These are phyloP conservation scores for Entomortierella chlamydospora DNA, from an alignment of 192 early-diverging fungal genomes.

Conservation along the genomic window DNA sequence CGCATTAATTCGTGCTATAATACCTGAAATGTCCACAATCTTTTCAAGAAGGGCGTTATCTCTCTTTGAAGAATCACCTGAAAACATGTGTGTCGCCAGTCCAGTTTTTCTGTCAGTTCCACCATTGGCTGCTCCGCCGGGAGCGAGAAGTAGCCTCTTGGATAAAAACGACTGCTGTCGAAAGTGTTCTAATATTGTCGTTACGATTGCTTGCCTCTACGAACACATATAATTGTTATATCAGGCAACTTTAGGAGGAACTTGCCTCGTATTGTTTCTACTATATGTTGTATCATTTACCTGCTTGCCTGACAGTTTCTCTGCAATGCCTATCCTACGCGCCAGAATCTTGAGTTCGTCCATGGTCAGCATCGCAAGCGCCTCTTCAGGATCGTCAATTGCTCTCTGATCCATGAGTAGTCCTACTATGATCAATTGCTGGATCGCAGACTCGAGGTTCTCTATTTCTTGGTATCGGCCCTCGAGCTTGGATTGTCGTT, in stretches of 20 bases:
- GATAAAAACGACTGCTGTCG: conserved; percentile 46
- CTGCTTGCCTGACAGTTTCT: conserved; percentile 30
- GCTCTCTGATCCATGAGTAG: conserved; percentile 36
- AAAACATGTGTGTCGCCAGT: conserved; percentile 32
- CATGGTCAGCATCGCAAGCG: conserved; percentile 27
- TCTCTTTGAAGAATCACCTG: conserved; percentile 33
- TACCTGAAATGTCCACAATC: conserved; percentile 47
- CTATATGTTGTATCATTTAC: conserved; percentile 1
- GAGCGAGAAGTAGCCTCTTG: conserved; percentile 34
- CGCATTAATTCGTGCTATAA: background rate
- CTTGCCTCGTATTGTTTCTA: background rate
- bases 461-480: conserved; percentile 41
- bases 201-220: conserved; percentile 21
- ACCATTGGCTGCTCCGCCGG: conserved; percentile 17
- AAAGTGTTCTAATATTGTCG: conserved; percentile 40
- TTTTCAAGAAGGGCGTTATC: conserved; percentile 37
- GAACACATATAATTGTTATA: background rate
- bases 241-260: too few relatives aligned
- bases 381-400: conserved; percentile 22
- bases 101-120: conserved; percentile 28
- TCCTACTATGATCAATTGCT: conserved; percentile 22
- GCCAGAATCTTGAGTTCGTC: conserved; percentile 52
- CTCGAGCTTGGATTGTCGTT: conserved; percentile 37
- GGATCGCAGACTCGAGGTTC: conserved; percentile 24
- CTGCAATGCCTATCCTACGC: conserved; percentile 14